A percentile compares a stretch with the other conserved stretches of the same genome.
phyloP scores from a whole-genome alignment of 2,329 filamentous ascomycete species.

The Penicillium paneum region DNA sequence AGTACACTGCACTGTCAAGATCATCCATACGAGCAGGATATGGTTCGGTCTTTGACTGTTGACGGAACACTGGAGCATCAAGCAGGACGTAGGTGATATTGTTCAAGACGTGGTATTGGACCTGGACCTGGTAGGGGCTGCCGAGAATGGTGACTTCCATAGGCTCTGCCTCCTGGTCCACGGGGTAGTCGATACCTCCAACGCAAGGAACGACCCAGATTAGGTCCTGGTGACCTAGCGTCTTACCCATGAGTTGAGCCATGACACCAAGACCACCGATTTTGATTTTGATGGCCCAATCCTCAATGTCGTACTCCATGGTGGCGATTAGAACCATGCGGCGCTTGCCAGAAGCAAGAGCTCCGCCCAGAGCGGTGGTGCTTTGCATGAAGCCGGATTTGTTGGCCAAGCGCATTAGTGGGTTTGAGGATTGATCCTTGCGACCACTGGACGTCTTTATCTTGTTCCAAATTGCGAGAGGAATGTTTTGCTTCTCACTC shows the following conservation, averaged over 20 bases:
- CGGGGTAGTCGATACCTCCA: constrained; percentile 62
- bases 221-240: constrained; percentile 61
- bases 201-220: constrained; percentile 65
- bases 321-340: constrained; percentile 64
- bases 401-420: constrained; percentile 36
- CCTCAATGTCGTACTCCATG: constrained; percentile 70
- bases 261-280: constrained; percentile 69
- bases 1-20: constrained; percentile 64
- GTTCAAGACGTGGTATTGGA: constrained; percentile 61
- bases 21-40: constrained; percentile 69
- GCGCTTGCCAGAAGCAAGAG: constrained; percentile 27
- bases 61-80: constrained; percentile 64
- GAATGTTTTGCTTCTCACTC: constrained; percentile 46
- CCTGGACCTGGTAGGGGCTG: constrained; percentile 58
- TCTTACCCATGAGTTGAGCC: constrained; percentile 68
- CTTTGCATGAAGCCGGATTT: constrained; percentile 39
- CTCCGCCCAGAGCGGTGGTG: constrained; percentile 31
- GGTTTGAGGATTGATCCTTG: constrained; percentile 29
- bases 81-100: constrained; percentile 68
- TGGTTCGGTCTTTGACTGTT: constrained; percentile 61
- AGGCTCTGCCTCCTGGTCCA: constrained; percentile 56
- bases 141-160: constrained; percentile 63
- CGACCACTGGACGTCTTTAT: constrained; percentile 31
- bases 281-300: constrained; percentile 69
- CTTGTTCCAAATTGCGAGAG: constrained; percentile 37